phyloP scores from a whole-genome alignment of 2,329 filamentous ascomycete genomes.

The Aspergillus sp. region DNA sequence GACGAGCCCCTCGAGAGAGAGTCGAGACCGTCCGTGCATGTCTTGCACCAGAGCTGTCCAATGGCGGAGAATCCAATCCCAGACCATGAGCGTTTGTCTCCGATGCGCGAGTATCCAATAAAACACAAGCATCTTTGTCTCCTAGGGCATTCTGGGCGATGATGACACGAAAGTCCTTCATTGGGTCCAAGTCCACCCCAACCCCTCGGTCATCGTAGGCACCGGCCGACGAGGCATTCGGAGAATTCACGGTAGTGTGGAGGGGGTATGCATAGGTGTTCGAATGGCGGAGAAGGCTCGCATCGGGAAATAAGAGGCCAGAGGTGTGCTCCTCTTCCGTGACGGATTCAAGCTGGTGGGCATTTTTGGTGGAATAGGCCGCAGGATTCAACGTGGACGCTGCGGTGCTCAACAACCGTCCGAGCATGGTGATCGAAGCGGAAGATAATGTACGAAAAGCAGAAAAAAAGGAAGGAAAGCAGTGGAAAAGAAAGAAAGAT shows the following conservation, averaged over 20 bases:
- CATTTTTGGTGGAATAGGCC: constrained; percentile 38
- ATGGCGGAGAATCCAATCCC: constrained; percentile 34
- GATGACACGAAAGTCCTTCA: constrained; percentile 47
- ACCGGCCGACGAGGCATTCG: constrained; percentile 41
- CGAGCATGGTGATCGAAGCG: constrained; percentile 38
- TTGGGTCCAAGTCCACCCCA: constrained; percentile 44
- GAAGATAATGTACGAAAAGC: constrained; percentile 4
- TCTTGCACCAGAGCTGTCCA: constrained; percentile 28
- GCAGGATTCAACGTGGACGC: constrained; percentile 45
- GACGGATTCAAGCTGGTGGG: constrained; percentile 45
- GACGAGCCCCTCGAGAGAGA: constrained; percentile 35
- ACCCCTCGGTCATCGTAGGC: constrained; percentile 48
- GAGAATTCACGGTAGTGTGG: constrained; percentile 44
- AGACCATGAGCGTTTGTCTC: constrained; percentile 30
- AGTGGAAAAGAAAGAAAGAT: constrained; percentile 13
- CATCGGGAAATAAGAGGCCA: constrained; percentile 48
- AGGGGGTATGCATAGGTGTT: constrained; percentile 42
- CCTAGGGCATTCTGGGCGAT: constrained; percentile 50
- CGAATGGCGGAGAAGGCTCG: constrained; percentile 42
- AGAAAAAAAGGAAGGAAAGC: constrained; percentile 8
- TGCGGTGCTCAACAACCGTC: constrained; percentile 44
- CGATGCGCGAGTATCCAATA: constrained; percentile 43
- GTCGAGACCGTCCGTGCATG: constrained; percentile 41
- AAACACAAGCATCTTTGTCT: constrained; percentile 47
- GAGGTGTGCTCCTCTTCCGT: constrained; percentile 52